phyloP scores from a whole-genome alignment of 495 filamentous ascomycete genomes.

The Penicillium odoratum region DNA sequence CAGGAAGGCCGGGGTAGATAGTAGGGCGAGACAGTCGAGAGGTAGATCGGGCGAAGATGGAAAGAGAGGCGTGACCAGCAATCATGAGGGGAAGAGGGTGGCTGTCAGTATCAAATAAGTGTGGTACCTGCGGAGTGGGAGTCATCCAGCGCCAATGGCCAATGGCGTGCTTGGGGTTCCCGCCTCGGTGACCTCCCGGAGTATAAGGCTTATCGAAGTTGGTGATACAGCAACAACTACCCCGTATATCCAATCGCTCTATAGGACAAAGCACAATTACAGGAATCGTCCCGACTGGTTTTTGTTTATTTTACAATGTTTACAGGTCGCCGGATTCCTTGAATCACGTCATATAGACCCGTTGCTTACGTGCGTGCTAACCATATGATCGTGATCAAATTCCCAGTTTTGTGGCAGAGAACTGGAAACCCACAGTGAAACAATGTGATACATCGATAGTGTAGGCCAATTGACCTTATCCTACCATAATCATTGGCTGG shows the following conservation, averaged over 20 bases:
- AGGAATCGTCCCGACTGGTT: too few relatives aligned
- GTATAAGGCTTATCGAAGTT: background rate
- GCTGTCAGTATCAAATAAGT: constrained; percentile 1
- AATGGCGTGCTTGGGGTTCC: constrained; percentile 26
- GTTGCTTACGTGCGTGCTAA: too few relatives aligned
- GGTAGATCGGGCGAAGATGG: constrained; percentile 11
- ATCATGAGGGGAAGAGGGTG: constrained; percentile 14
- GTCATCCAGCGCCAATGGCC: background rate
- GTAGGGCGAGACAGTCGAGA: constrained; percentile 11
- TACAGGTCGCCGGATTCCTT: too few relatives aligned
- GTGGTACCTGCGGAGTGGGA: constrained; percentile 13
- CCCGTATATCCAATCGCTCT: too few relatives aligned
- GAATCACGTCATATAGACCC: too few relatives aligned
- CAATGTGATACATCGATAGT: background rate
- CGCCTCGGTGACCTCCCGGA: constrained; percentile 11
- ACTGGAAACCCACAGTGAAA: background rate
- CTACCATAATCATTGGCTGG: background rate
- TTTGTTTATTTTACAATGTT: too few relatives aligned
- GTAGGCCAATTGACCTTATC: background rate
- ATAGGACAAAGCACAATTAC: too few relatives aligned
- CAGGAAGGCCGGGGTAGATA: constrained; percentile 25
- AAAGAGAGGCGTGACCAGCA: constrained; percentile 2
- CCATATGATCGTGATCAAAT: too few relatives aligned
- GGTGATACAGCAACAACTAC: too few relatives aligned
- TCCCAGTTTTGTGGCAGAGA: background rate